A percentile compares a stretch with the other conserved stretches of the same genome.
Evolutionary conservation across 495 filamentous ascomycete species (phyloP).

Genomic region (Entonaema liquescens): DNA sequence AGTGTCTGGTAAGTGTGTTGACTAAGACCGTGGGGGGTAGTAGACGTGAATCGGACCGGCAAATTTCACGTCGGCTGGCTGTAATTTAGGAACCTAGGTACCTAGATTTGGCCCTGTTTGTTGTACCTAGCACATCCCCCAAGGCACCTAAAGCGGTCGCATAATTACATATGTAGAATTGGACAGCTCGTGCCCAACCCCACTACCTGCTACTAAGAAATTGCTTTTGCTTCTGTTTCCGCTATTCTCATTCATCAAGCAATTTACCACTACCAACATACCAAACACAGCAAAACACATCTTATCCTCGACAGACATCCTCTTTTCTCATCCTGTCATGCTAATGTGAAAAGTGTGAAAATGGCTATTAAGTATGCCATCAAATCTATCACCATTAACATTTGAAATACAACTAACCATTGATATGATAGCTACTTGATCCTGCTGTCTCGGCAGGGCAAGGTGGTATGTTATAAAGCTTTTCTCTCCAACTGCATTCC

Average conservation of each 20-base stretch:
- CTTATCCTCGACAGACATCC: background rate
- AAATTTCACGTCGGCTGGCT: constrained; percentile 6
- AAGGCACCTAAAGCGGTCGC: constrained; percentile 3
- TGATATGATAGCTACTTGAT: constrained; percentile 82
- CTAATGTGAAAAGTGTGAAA: constrained; percentile 49
- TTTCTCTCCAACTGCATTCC: constrained; percentile 41
- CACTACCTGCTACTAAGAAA: constrained; percentile 33
- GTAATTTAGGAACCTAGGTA: background rate
- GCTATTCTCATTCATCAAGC: constrained; percentile 16
- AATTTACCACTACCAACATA: constrained; percentile 14
- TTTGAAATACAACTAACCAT: constrained; percentile 49
- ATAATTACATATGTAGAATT: background rate
- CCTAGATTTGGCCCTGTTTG: background rate
- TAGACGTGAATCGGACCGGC: constrained; percentile 13
- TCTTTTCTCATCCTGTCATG: constrained; percentile 29
- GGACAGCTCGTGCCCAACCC: constrained; percentile 47
- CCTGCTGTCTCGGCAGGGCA: constrained; percentile 95
- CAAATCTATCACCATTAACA: background rate
- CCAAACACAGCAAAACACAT: constrained; percentile 23
- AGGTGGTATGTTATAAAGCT: constrained; percentile 78
- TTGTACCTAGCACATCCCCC: no score
- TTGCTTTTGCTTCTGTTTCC: constrained; percentile 16
- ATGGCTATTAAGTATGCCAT: constrained; percentile 59
- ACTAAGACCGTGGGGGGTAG: constrained; percentile 32
- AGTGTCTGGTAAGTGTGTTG: no score